Base-by-base conservation (phyloP, 441 rosid genomes). In the Rhodomyrtus psidioides region DNA sequence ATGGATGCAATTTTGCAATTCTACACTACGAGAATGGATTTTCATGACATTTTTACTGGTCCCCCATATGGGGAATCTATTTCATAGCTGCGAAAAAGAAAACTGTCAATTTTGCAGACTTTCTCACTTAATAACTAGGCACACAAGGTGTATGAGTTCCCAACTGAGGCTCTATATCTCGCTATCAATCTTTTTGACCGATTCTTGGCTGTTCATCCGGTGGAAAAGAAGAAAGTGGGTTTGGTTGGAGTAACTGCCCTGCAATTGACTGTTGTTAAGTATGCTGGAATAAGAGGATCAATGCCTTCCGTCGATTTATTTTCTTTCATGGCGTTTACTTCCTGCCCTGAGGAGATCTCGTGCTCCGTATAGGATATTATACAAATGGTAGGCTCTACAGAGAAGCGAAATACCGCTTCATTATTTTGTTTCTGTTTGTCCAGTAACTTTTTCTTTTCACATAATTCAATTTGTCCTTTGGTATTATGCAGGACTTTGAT, bases 141-240 rank as follows among this genome's bases (percentile, higher is more conserved):
- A 60, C 70, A 60, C 3, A 4, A 27, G 39, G 39, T 27, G 70
- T 59, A 27, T 2, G 21, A 27, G 70, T 59, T 59, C 70, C 70
- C 39, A 59, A 59, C 39, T 5, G 39, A 59, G 39, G 70, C 39
- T 59, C 39, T 59, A 27, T 59, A 59, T 59, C 21, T 55, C 16
- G 58, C 58, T 17, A 59, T 4, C 39, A 59, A 59, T 15, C 39
- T 59, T 14, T 59, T 59, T 4, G 28, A 58, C 9, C 28, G 2
- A 7, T n/a, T 1, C 1, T 58, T n/a, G 34, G 2, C 19, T 1
- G 4, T n/a, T 58, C 65, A 58, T 58, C 34, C 0, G 7, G 5
- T 60, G 10, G 1, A 15, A 59, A 59, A 59, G 70, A 27, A 28
- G 70, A 27, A 59, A 59, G 6, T 0, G 70, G 27, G 34, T 59